phyloP scores from a whole-genome alignment of 2,329 filamentous ascomycete genomes.

The Cladosporium sp. region DNA sequence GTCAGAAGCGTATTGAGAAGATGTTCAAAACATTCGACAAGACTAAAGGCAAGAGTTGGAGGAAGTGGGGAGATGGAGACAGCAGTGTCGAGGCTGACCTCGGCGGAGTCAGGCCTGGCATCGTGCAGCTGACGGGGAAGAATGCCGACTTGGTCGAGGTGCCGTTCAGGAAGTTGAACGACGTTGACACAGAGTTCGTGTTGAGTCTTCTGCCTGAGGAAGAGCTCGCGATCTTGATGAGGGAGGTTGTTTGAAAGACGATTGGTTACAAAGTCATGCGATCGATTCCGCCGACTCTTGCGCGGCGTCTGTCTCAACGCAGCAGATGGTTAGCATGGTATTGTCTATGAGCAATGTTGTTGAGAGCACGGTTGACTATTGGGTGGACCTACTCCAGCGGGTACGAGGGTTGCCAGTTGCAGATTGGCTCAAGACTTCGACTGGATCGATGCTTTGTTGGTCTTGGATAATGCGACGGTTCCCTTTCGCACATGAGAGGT shows the following conservation, averaged over 20 bases:
- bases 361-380: neutral
- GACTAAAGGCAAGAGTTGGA: slow-evolving; percentile 5
- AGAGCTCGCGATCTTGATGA: neutral
- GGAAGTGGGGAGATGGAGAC: slow-evolving; percentile 11
- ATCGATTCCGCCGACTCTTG: neutral
- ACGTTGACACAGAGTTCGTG: slow-evolving; percentile 48
- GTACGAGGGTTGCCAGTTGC: too few species aligned
- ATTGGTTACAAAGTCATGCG: too few species aligned
- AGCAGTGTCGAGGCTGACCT: slow-evolving; percentile 18
- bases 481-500: too few species aligned
- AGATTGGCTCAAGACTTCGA: too few species aligned
- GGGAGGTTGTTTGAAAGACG: neutral
- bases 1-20: slow-evolving; percentile 22
- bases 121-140: slow-evolving; percentile 9
- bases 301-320: neutral
- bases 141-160: slow-evolving; percentile 12
- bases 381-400: too few species aligned
- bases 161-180: slow-evolving; percentile 5
- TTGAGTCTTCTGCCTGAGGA: neutral
- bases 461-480: too few species aligned
- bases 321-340: neutral
- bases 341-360: neutral
- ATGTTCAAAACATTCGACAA: slow-evolving; percentile 9
- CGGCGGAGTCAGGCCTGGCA: slow-evolving; percentile 17
- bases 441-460: too few species aligned